These are phyloP conservation scores for Aspergillus ochraceoroseus DNA, from an alignment of 2,329 filamentous ascomycete genomes.

Conservation along the genomic window DNA sequence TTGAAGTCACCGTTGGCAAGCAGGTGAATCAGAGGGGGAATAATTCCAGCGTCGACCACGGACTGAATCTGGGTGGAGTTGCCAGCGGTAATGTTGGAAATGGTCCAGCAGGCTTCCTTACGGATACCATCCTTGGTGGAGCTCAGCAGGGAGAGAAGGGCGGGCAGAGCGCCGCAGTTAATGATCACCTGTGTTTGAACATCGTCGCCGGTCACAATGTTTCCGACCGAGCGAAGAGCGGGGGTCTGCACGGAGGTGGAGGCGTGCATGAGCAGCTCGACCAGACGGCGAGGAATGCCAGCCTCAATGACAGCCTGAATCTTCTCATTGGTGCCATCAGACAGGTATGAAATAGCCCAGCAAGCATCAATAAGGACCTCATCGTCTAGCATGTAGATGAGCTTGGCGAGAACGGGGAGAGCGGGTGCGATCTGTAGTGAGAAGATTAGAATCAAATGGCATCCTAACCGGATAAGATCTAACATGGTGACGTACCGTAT, in stretches of 20 bases:
- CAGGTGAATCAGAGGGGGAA: slow-evolving; percentile 91
- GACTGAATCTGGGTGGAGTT: slow-evolving; percentile 97
- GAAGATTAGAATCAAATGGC: background rate
- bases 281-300: slow-evolving; percentile 89
- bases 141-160: slow-evolving; percentile 86
- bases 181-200: slow-evolving; percentile 99
- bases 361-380: slow-evolving; percentile 98
- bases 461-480: slow-evolving; percentile 1
- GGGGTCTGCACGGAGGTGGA: slow-evolving; percentile 98
- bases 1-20: slow-evolving; percentile 97
- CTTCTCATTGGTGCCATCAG: slow-evolving; percentile 97
- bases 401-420: slow-evolving; percentile 89
- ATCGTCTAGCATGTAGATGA: slow-evolving; percentile 97
- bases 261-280: slow-evolving; percentile 95
- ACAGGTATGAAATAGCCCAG: slow-evolving; percentile 99
- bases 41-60: slow-evolving; percentile 94
- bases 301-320: slow-evolving; percentile 99
- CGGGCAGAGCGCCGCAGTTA: slow-evolving; percentile 90
- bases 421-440: slow-evolving; percentile 78
- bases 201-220: slow-evolving; percentile 98
- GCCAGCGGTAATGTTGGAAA: slow-evolving; percentile 96
- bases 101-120: slow-evolving; percentile 99
- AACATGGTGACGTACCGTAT: slow-evolving; percentile 67
- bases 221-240: slow-evolving; percentile 91
- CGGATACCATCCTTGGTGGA: slow-evolving; percentile 98